A percentile compares a stretch with the other conserved stretches of the same genome.
Evolutionary conservation across 352 stramenopile species (phyloP).

Genomic region (Globisporangium echinulatum): DNA sequence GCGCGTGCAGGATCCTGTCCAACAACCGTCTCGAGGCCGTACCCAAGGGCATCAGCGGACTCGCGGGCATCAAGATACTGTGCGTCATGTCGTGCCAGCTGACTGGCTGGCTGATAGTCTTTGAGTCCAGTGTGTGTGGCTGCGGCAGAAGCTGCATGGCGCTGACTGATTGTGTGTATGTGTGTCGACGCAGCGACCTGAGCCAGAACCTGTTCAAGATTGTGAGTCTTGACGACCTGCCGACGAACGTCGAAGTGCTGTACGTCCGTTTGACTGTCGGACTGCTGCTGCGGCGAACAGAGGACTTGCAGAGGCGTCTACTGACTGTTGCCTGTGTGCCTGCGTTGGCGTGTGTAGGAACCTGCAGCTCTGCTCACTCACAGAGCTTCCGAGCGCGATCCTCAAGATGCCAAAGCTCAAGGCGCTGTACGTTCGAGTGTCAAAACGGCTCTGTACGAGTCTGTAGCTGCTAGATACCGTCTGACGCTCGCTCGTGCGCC

Average conservation of each 20-base stretch:
- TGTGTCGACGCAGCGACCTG: conserved; percentile 10
- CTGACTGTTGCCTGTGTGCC: not conserved
- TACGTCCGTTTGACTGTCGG: not conserved
- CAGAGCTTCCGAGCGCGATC: conserved; percentile 23
- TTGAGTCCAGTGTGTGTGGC: no score
- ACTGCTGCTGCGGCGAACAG: no score
- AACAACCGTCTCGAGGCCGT: conserved; percentile 15
- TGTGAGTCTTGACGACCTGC: conserved; percentile 8
- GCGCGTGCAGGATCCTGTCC: conserved; percentile 8
- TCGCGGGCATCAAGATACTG: conserved; percentile 15
- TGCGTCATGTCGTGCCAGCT: conserved; percentile 1
- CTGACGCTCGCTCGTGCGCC: not conserved
- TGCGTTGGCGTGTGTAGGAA: conserved; percentile 5
- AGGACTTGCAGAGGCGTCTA: no score
- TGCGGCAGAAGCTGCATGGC: no score
- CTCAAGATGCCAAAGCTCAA: conserved; percentile 25
- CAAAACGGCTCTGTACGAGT: no score
- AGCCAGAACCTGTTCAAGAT: conserved; percentile 19
- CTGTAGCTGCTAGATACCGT: not conserved
- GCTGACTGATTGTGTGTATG: not conserved
- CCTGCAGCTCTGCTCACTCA: conserved; percentile 22
- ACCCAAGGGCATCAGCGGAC: conserved; percentile 13
- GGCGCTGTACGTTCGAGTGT: conserved; percentile 18
- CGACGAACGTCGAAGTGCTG: conserved; percentile 14
- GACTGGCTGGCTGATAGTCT: no score